Evolutionary conservation across 495 filamentous ascomycete species (phyloP).

Genomic region (Aspergillus biplanus): DNA sequence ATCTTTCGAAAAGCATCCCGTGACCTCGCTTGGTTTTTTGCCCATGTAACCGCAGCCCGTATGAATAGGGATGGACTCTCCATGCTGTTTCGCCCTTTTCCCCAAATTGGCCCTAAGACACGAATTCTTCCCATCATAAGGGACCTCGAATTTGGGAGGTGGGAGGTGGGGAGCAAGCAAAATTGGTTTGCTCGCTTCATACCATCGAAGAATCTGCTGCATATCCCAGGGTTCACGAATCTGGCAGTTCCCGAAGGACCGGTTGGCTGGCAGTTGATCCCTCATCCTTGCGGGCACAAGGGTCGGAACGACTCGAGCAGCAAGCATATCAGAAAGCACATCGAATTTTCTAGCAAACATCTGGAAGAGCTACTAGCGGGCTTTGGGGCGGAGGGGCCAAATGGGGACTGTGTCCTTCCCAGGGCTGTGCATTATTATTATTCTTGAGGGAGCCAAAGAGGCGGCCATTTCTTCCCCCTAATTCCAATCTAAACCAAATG

Average conservation of each 20-base stretch:
- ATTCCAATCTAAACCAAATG: neutral
- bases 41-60: conserved; percentile 1
- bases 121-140: neutral
- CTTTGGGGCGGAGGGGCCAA: conserved; percentile 6
- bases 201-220: neutral
- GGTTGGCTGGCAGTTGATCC: neutral
- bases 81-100: neutral
- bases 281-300: neutral
- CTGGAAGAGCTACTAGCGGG: conserved; percentile 30
- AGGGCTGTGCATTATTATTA: neutral
- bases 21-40: neutral
- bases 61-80: neutral
- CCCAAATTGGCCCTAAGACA: neutral
- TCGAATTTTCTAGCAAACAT: conserved; percentile 36
- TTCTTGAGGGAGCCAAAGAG: neutral
- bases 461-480: neutral
- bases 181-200: neutral
- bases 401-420: neutral
- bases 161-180: neutral
- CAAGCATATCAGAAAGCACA: conserved; percentile 27
- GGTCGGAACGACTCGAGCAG: neutral
- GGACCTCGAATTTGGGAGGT: too few relatives aligned
- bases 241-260: neutral
- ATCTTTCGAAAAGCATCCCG: neutral
- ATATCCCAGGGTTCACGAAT: neutral